These are phyloP conservation scores for Verticillium tricorpus DNA, from an alignment of 2,329 filamentous ascomycete genomes.

Conservation along the genomic window DNA sequence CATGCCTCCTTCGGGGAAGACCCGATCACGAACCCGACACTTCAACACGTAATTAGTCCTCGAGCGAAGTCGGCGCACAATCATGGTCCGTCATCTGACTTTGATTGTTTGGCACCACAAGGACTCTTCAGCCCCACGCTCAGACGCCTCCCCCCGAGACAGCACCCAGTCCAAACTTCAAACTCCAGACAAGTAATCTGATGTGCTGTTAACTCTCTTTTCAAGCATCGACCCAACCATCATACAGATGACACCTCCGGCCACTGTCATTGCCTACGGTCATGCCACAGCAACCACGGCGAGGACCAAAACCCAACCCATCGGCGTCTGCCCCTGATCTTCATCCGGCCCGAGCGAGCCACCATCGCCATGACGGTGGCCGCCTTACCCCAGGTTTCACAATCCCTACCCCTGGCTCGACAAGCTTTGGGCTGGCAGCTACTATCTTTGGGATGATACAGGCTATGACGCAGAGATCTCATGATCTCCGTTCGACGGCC, in stretches of 20 bases:
- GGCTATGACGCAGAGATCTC: neutral
- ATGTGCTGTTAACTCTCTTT: neutral
- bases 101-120: neutral
- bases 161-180: neutral
- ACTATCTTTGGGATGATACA: neutral
- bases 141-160: neutral
- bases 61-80: neutral
- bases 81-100: neutral
- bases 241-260: neutral
- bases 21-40: neutral
- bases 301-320: neutral
- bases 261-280: neutral
- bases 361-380: neutral
- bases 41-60: too few species aligned
- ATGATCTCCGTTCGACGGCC: neutral
- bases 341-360: neutral
- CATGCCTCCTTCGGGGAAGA: neutral
- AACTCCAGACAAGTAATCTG: neutral
- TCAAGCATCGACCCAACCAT: neutral
- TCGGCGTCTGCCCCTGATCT: neutral
- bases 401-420: neutral
- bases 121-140: neutral
- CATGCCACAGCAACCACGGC: neutral
- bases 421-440: neutral
- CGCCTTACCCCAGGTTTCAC: neutral